These are phyloP conservation scores for Beauveria caledonica DNA, from an alignment of 2,329 filamentous ascomycete genomes.

Conservation along the genomic window DNA sequence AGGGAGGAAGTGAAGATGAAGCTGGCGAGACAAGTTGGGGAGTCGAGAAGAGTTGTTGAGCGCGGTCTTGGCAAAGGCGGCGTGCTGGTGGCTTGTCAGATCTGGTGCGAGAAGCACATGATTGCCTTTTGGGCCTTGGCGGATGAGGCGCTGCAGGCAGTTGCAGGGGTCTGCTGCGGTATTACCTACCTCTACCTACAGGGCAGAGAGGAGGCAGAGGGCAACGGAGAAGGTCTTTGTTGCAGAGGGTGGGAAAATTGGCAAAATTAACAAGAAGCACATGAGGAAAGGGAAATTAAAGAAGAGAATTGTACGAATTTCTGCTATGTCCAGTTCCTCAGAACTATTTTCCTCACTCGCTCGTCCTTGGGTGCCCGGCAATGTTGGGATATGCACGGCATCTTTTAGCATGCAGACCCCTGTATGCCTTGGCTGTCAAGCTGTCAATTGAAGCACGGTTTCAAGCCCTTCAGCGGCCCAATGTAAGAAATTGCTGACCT, in stretches of 20 bases:
- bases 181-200: too few species aligned
- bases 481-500: background rate
- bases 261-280: too few species aligned
- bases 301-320: too few species aligned
- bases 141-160: background rate
- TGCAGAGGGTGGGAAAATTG: too few species aligned
- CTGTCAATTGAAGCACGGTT: too few species aligned
- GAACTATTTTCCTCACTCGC: too few species aligned
- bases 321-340: too few species aligned
- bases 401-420: background rate
- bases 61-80: constrained; percentile 6
- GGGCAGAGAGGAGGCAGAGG: background rate
- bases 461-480: background rate
- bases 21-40: background rate
- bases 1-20: background rate
- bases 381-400: background rate
- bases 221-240: too few species aligned
- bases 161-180: background rate
- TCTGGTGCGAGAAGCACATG: constrained; percentile 11
- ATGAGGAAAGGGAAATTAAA: too few species aligned
- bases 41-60: constrained; percentile 5
- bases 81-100: constrained; percentile 1
- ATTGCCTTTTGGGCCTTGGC: background rate
- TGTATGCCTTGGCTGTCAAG: background rate
- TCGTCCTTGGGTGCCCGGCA: background rate